These are phyloP conservation scores for Punica granatum DNA, from an alignment of 345 rosid species.

Conservation along the genomic window DNA sequence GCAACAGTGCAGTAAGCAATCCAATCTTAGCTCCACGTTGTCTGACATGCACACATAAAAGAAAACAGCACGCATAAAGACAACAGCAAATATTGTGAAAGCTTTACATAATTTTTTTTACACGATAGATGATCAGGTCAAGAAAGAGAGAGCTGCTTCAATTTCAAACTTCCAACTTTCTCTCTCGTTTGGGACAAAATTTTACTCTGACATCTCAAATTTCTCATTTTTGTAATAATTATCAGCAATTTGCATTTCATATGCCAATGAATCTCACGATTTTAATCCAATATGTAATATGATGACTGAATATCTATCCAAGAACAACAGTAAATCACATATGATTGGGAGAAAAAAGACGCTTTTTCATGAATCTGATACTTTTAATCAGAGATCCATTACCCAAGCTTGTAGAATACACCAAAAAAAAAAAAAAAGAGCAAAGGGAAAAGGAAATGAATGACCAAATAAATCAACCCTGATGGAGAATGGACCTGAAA, in stretches of 20 bases:
- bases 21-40: background rate
- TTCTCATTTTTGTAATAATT: background rate
- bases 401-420: background rate
- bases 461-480: conserved; percentile 3
- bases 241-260: background rate
- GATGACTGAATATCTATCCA: background rate
- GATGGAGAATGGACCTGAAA: background rate
- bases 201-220: background rate
- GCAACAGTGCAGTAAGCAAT: too few species aligned
- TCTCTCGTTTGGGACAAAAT: background rate
- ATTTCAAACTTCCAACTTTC: background rate
- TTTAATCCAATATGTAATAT: background rate
- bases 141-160: background rate
- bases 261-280: background rate
- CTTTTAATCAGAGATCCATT: conserved; percentile 1
- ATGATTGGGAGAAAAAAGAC: background rate
- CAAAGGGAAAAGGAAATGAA: background rate
- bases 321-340: background rate
- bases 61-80: too few species aligned
- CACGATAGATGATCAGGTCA: background rate
- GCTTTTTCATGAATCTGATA: background rate
- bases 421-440: background rate
- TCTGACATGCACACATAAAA: too few species aligned
- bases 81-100: too few species aligned
- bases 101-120: too few species aligned